These are phyloP conservation scores for Alternaria sp. DNA, from an alignment of 2,329 filamentous ascomycete species.

Conservation along the genomic window DNA sequence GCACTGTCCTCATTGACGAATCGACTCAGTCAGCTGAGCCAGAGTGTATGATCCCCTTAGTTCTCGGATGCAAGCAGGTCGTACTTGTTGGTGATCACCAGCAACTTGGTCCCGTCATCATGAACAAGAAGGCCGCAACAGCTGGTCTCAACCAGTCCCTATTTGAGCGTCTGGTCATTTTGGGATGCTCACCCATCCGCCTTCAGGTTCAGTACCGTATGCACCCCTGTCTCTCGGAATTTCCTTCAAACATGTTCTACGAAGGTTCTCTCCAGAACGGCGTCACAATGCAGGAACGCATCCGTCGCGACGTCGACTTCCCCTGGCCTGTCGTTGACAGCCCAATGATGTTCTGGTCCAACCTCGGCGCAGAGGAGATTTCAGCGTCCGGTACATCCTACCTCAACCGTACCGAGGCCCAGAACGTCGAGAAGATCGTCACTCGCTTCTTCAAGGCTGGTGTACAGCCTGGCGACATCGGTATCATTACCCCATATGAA, in stretches of 20 bases:
- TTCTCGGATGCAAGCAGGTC: conserved; percentile 97
- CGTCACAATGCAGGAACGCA: conserved; percentile 85
- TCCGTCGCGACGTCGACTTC: conserved; percentile 94
- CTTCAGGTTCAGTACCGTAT: conserved; percentile 98
- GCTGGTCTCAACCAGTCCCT: conserved; percentile 97
- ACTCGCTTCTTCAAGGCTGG: conserved; percentile 99
- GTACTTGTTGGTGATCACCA: conserved; percentile 99
- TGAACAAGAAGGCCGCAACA: conserved; percentile 99
- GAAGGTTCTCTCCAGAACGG: conserved; percentile 97
- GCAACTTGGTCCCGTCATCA: conserved; percentile 96
- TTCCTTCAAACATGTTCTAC: conserved; percentile 99
- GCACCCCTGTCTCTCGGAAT: conserved; percentile 96
- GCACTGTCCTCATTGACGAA: conserved; percentile 97
- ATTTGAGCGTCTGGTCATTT: conserved; percentile 92
- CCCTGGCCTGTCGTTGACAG: conserved; percentile 94
- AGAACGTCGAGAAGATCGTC: conserved; percentile 98
- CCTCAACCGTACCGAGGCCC: conserved; percentile 94
- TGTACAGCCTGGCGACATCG: conserved; percentile 91
- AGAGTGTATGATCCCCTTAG: conserved; percentile 97
- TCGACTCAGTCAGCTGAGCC: conserved; percentile 98
- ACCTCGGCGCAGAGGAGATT: conserved; percentile 96
- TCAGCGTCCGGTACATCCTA: conserved; percentile 98
- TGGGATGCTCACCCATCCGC: conserved; percentile 89
- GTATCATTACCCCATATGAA: conserved; percentile 98
- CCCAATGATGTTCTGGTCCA: conserved; percentile 99